Base-by-base conservation (phyloP, 106 monocot species). In the Dendrobium catenatum region DNA sequence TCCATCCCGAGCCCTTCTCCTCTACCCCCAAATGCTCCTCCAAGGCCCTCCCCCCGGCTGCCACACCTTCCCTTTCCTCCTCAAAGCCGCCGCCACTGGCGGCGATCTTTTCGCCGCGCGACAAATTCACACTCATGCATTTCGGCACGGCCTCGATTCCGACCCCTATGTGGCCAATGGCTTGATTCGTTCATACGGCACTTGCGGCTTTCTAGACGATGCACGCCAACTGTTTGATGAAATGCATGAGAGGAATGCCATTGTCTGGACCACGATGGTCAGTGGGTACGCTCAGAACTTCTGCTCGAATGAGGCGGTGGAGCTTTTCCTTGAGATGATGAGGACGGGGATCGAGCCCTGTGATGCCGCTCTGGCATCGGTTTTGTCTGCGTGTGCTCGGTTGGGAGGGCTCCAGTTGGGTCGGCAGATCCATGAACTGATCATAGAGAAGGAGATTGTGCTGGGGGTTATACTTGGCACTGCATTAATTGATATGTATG, bases 51-150 rank as follows among this genome's bases (percentile, higher is more conserved):
- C 85, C 20, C 88, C 92, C 0, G 95, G 95, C 31, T 81, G 76
- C 59, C 95, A 95, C 89, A 95, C 95, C 67, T 95, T 90, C 86
- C 90, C 95, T 31, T 95, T 95, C 78, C 72, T 90, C 24, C 95
- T 95, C 85, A 92, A 92, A 80, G 95, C 86, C 54, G 83, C 86
- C 79, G 75, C 85, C 19, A 85, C 79, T 54, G 42, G 22, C 26
- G 19, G 20, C 24, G 80, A 82, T 29, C 55, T 77, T 29, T 18
- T 67, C 15, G 18, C 72, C 27, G 19, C 82, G 70, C 8, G n/a
- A 11, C 95, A 95, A 81, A 27, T 89, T 37, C 95, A 95, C 24
- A 10, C 81, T 9, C 95, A 90, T 2, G 86, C 83, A n/a, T 15
- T 83, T 11, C 85, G 76, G 44, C 81, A 55, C 46, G 90, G 95